A percentile compares a stretch with the other conserved stretches of the same genome.
Conservation (phyloP, 176 grass and related monocot species). For the Triticum monococcum region DNA sequence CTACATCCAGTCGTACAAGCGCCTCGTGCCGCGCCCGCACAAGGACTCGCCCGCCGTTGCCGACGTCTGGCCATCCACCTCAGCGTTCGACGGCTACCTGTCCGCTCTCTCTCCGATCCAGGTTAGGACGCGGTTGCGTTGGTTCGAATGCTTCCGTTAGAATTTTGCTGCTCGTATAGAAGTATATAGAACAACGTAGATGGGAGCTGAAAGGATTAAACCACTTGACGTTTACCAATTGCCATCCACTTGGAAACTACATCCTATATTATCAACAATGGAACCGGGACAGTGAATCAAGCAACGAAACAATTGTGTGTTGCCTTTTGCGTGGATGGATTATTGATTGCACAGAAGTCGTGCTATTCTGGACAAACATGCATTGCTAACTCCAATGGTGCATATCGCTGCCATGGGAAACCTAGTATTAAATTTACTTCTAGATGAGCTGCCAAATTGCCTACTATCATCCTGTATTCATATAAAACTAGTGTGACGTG, state of each 20-base stretch:
- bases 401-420: neutral
- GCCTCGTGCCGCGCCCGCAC: constrained; percentile 75
- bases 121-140: constrained; percentile 41
- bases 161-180: neutral
- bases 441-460: neutral
- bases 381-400: neutral
- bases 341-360: neutral
- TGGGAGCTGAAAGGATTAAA: neutral
- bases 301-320: neutral
- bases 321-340: neutral
- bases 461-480: neutral
- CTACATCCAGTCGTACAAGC: constrained; percentile 88
- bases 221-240: neutral
- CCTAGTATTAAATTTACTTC: constrained; percentile 2
- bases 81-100: constrained; percentile 91
- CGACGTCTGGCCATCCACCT: constrained; percentile 94
- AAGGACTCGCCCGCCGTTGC: constrained; percentile 85
- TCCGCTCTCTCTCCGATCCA: constrained; percentile 94
- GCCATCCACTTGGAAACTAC: neutral
- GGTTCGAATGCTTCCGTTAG: neutral
- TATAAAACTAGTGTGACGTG: neutral
- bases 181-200: neutral
- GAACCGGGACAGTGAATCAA: neutral
- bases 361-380: neutral
- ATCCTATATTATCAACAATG: neutral